Base-by-base conservation (phyloP, 352 stramenopile genomes). In the Globisporangium radiosum region DNA sequence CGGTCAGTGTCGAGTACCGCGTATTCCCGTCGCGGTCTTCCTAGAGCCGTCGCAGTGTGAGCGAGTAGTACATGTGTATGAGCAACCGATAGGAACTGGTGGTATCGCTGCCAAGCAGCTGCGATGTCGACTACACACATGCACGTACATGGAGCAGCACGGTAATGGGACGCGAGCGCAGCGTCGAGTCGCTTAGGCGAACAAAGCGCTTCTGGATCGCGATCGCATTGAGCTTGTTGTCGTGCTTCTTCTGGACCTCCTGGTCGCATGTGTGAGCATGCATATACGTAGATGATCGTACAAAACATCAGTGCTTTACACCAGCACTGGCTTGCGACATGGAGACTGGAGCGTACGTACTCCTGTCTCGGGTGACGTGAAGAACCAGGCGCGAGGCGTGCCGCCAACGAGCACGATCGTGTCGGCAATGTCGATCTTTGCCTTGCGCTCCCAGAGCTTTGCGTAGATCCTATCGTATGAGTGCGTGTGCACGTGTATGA, bases 351-450 rank as follows among this genome's bases (percentile, higher is more conserved):
- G 13, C 1, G 57, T 39, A 59, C 71, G 36, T 52, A 88, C 78
- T 36, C 76, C 79, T 5, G 79, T 83, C 61, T 39, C 47, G 3
- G 75, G 56, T 4, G 79, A 89, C 3, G 79, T 87, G 63, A 78
- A 86, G 63, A 75, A 89, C 79, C 79, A 89, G 42, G 79, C 73
- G 7, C 51, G 59, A 7, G 68, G 66, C 19, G 36, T 66, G 15
- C 79, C 79, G n/a, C 71, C 66, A 8, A 63, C 43, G 53, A 89
- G 72, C 15, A 87, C 15, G 33, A 89, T 68, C 5, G 73, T 70
- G 67, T 89, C 79, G 13, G 62, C 69, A 48, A 89, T 83, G 44
- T 89, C 79, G 1, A 89, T 48, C 56, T 83, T 84, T 13, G 68
- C 61, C 62, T 75, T 85, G 47, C 38, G 72, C 52, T 89, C 76